Conservation (phyloP, 2,329 filamentous ascomycete species). For the Myriosclerotinia duriaeana region DNA sequence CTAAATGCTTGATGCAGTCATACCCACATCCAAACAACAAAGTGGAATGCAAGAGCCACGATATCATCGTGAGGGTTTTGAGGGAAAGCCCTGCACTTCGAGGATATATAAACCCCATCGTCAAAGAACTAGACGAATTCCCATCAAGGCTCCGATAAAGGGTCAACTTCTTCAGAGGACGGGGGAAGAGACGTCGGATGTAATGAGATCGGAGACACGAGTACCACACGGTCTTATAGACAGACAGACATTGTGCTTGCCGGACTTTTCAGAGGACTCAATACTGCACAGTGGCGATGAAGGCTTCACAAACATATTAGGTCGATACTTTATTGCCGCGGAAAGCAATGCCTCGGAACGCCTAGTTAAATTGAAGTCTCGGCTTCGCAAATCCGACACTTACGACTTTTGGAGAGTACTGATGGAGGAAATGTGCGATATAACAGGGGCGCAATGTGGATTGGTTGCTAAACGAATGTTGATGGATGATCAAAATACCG, state of each 20-base stretch:
- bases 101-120: slow-evolving; percentile 35
- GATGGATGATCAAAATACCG: slow-evolving; percentile 56
- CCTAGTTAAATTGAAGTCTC: slow-evolving; percentile 58
- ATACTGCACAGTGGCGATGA: slow-evolving; percentile 37
- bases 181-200: slow-evolving; percentile 28
- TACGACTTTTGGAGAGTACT: slow-evolving; percentile 64
- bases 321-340: slow-evolving; percentile 45
- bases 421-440: slow-evolving; percentile 62
- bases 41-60: slow-evolving; percentile 34
- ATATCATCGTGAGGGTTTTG: slow-evolving; percentile 24
- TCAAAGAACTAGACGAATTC: slow-evolving; percentile 31
- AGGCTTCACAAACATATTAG: slow-evolving; percentile 36
- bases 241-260: slow-evolving; percentile 38
- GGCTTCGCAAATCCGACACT: slow-evolving; percentile 52
- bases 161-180: slow-evolving; percentile 20
- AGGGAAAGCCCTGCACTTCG: slow-evolving; percentile 30
- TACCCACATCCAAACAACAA: slow-evolving; percentile 13
- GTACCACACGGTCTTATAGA: slow-evolving; percentile 31
- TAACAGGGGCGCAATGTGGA: slow-evolving; percentile 64
- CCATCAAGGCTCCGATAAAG: slow-evolving; percentile 25
- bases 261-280: slow-evolving; percentile 32
- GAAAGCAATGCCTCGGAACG: slow-evolving; percentile 63
- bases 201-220: slow-evolving; percentile 23
- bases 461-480: slow-evolving; percentile 66
- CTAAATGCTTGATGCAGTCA: slow-evolving; percentile 18